Evolutionary conservation across 2,329 filamentous ascomycete genomes (phyloP).

Genomic region (Ascocoryne sarcoides): DNA sequence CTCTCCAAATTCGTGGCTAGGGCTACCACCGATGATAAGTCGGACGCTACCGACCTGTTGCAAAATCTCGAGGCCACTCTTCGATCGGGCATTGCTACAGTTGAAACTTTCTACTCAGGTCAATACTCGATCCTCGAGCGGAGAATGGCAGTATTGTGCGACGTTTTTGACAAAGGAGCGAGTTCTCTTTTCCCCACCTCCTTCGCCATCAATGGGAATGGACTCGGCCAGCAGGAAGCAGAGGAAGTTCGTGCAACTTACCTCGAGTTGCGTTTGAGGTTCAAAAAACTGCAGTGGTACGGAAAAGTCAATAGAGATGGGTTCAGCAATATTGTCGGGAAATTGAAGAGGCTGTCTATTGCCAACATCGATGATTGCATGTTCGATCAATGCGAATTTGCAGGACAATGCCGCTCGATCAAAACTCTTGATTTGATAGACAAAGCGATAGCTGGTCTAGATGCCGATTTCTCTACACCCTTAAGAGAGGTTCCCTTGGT

Average conservation of each 20-base stretch:
- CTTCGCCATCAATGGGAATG: neutral
- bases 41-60: neutral
- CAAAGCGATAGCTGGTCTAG: neutral
- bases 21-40: neutral
- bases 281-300: conserved; percentile 3
- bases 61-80: neutral
- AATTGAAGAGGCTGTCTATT: neutral
- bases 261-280: neutral
- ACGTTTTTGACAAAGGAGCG: neutral
- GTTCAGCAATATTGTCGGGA: neutral
- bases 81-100: neutral
- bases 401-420: neutral
- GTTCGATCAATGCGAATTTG: neutral
- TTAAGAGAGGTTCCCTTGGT: no score
- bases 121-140: neutral
- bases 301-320: conserved; percentile 3
- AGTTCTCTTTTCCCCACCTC: neutral
- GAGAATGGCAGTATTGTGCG: neutral
- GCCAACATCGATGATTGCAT: neutral
- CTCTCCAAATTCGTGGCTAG: conserved; percentile 1
- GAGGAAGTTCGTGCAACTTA: neutral
- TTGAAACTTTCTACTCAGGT: conserved; percentile 1
- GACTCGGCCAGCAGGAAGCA: neutral
- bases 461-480: no score
- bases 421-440: neutral